These are phyloP conservation scores for Heritiera fomes DNA, from an alignment of 345 rosid species.

Conservation along the genomic window DNA sequence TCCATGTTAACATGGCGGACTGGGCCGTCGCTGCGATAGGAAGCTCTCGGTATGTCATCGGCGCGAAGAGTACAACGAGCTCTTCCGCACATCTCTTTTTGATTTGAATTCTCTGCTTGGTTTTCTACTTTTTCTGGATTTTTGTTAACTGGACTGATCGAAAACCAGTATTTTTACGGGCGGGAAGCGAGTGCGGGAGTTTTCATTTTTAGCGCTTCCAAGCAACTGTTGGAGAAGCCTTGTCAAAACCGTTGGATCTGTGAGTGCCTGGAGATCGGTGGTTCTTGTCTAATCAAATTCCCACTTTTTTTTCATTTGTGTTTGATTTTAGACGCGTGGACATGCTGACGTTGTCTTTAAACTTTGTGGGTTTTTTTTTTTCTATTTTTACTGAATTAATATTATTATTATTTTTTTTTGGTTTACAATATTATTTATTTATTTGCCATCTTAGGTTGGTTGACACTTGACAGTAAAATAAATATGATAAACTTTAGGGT, in stretches of 20 bases:
- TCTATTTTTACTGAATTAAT: too few relatives aligned
- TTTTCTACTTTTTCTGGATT: not conserved
- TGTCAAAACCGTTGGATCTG: constrained; percentile 14
- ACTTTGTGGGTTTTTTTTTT: too few relatives aligned
- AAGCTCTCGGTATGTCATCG: constrained; percentile 69
- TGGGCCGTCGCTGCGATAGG: constrained; percentile 46
- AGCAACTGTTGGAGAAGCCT: not conserved
- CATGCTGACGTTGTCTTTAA: not conserved
- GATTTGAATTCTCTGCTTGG: not conserved
- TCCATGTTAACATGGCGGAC: constrained; percentile 50
- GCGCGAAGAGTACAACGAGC: constrained; percentile 72
- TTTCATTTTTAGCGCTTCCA: not conserved
- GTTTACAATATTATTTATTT: too few relatives aligned
- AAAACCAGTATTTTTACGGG: not conserved
- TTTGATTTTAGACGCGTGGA: not conserved
- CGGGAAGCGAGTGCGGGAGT: constrained; percentile 11
- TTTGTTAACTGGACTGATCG: not conserved
- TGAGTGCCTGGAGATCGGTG: not conserved
- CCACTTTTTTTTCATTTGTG: not conserved
- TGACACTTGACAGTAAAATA: too few relatives aligned
- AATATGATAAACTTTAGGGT: too few relatives aligned
- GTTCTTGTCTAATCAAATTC: not conserved
- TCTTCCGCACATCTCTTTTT: constrained; percentile 72
- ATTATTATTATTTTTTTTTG: too few relatives aligned
- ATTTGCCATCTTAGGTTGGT: too few relatives aligned